phyloP scores from a whole-genome alignment of 495 filamentous ascomycete species.

The Penicillium lagena region DNA sequence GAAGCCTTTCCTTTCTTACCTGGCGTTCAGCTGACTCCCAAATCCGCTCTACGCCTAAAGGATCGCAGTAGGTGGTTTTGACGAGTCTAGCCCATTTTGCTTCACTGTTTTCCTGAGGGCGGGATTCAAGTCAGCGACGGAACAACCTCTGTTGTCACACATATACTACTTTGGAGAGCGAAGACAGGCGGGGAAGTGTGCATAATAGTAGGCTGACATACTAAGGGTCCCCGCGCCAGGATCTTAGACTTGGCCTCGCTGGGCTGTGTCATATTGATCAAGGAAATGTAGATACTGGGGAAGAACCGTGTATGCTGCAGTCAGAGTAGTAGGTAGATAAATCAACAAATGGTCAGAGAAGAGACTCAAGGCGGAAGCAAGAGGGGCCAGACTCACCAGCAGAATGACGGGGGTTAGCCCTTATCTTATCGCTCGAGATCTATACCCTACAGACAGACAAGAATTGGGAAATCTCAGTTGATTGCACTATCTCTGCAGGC shows the following conservation, averaged over 20 bases:
- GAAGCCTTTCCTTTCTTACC: constrained; percentile 19
- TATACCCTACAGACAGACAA: no score
- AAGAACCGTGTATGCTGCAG: no score
- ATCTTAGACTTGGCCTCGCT: constrained; percentile 33
- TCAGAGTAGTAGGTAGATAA: no score
- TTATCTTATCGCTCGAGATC: background rate
- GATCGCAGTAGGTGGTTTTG: constrained; percentile 69
- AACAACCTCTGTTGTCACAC: background rate
- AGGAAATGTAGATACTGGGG: no score
- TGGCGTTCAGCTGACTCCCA: constrained; percentile 79
- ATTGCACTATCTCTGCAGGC: no score
- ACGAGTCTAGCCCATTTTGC: constrained; percentile 70
- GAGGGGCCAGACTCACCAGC: no score
- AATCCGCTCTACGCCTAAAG: constrained; percentile 58
- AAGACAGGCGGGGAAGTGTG: constrained; percentile 4
- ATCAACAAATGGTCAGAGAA: no score
- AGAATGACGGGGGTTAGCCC: background rate
- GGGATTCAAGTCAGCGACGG: no score
- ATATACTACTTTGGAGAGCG: constrained; percentile 17
- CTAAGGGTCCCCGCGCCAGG: constrained; percentile 43
- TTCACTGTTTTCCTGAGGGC: constrained; percentile 40
- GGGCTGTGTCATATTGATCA: constrained; percentile 14
- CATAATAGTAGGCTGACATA: constrained; percentile 7
- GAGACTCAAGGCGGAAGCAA: background rate
- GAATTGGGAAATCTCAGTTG: no score